Evolutionary conservation across 306 rosid species (phyloP), one percentile per base, ranked within the genome.

Genomic region (Casuarina glauca): DNA sequence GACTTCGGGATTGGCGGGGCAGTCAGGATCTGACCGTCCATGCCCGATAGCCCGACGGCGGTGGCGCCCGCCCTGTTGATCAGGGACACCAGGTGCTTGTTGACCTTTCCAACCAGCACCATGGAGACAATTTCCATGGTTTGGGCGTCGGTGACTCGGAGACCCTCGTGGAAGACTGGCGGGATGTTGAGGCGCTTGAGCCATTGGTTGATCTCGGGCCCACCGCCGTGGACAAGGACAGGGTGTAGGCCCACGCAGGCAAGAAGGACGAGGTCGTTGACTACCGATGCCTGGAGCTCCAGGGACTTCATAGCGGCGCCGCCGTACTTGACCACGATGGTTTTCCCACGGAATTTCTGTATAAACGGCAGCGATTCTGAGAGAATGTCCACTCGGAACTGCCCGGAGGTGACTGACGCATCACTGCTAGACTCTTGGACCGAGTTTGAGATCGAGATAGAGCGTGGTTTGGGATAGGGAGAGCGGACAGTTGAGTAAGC

Each of bases 111-210:
- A n/a, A 87, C 95, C 52, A 94, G 85, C 5, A 94, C 98, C 98
- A 94, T 94, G 58, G 98, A 94, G 16, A 94, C 97, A 46, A 94
- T 89, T 87, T 94, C 97, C 98, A 94, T 94, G 2, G 98, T 94
- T 11, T 85, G 81, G 0, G 93, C 86, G 66, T 94, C 93, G 15
- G 98, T 94, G 62, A 94, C 97, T 1, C 97, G 93, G 70, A 90
- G 97, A 67, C 98, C 98, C 45, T 90, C 97, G 58, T 85, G 93
- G 93, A 94, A 94, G 49, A 79, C 87, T 4, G 91, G 89, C 63
- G 85, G 84, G 80, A 92, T 94, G 86, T 86, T 87, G 77, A 94
- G 95, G 63, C 97, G 98, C 72, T 69, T 44, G 70, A 94, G 97
- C 97, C 95, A 92, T 41, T 74, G 79, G 87, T 94, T 94, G 83